Base-by-base conservation (phyloP, 352 stramenopile genomes). In the Peronospora tabacina region DNA sequence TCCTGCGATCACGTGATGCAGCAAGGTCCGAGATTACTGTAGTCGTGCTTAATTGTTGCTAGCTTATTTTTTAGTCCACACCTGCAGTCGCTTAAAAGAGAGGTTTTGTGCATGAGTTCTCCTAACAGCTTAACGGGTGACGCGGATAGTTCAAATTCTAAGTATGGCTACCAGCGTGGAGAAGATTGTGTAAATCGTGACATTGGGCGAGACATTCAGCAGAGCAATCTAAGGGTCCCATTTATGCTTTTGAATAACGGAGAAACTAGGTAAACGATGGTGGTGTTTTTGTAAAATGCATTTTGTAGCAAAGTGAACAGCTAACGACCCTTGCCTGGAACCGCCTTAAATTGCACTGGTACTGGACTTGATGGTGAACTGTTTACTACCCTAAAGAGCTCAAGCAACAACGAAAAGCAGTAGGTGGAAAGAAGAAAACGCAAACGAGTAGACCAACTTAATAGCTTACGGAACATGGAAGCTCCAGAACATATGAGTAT, bases 21-120 rank as follows among this genome's bases (percentile, higher is more conserved):
- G 11, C 24, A 16, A 22, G 22, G 44, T 37, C 33, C 42, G 44
- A 33, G 43, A 10, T 22, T 5, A 30, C 12, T 40, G 33, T n/a
- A 10, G 5, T 36, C 6, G 37, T 29, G 3, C 7, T 20, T 1
- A 7, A 19, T 70, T 7, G 78, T 52, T 19, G 73, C 72, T 2
- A 89, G 24, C 80, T 91, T 63, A 73, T 88, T 57, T 91, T 91
- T n/a, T n/a, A n/a, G 5, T 77, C 80, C 0, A 91, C 80, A 17
- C 80, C 77, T 17, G 73, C 81, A 15, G 80, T 87, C 19, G n/a
- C 77, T 77, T 8, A 91, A 50, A 7, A 91, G 47, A 22, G 89
- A 89, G 54, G 89, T 80, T 52, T 88, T 90, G 72, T 88, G 88
- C 33, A 74, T 50, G 24, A 44, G 54, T 0, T 49, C 58, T 2